Conservation (phyloP, 2,329 filamentous ascomycete species). For the Fusarium coffeatum region DNA sequence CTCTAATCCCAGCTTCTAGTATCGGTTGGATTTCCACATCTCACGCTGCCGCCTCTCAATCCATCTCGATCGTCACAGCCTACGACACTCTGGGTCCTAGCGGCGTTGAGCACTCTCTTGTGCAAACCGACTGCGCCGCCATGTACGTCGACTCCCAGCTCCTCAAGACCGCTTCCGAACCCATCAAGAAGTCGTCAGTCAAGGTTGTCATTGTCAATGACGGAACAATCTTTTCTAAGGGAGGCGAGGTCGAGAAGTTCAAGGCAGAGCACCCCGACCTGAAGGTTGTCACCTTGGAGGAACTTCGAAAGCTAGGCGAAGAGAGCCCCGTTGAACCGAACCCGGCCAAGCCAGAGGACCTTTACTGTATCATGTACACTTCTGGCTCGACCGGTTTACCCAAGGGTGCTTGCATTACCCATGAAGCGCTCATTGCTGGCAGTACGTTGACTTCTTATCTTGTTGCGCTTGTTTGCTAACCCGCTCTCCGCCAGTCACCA, state of each 20-base stretch:
- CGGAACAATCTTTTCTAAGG: conserved; percentile 62
- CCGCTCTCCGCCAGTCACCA: conserved; percentile 68
- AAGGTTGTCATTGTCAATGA: conserved; percentile 73
- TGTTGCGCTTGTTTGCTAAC: conserved; percentile 28
- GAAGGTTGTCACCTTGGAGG: conserved; percentile 64
- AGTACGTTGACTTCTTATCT: conserved; percentile 55
- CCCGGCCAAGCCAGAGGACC: conserved; percentile 78
- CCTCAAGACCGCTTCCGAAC: conserved; percentile 67
- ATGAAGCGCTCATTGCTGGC: conserved; percentile 82
- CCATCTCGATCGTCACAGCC: conserved; percentile 90
- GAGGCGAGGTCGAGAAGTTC: conserved; percentile 65
- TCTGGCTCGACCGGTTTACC: conserved; percentile 90
- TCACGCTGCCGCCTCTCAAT: conserved; percentile 82
- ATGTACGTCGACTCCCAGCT: conserved; percentile 91
- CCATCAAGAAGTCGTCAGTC: conserved; percentile 68
- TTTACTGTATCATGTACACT: conserved; percentile 88
- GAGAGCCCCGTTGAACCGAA: conserved; percentile 77
- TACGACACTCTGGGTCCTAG: conserved; percentile 92
- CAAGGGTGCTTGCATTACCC: conserved; percentile 87
- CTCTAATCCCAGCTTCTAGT: conserved; percentile 54
- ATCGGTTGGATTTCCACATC: conserved; percentile 86
- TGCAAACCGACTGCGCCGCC: conserved; percentile 81
- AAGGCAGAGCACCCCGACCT: conserved; percentile 66
- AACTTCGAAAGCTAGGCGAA: conserved; percentile 68
- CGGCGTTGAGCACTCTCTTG: conserved; percentile 86